Conservation (phyloP, 805 yeast genomes). For the Kluyveromyces aestuarii region DNA sequence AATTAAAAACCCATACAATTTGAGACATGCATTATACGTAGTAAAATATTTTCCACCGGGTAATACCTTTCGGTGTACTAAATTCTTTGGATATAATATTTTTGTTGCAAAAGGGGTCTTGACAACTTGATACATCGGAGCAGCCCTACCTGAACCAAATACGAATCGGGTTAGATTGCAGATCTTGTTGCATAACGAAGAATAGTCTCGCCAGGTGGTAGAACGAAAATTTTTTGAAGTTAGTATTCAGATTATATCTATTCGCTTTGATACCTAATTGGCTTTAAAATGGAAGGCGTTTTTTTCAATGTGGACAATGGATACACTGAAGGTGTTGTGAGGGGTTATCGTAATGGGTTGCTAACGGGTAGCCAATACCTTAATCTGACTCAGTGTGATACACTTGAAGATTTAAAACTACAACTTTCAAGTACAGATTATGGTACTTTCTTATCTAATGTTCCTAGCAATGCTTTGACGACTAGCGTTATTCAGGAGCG, state of each 20-base stretch:
- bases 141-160: no score
- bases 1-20: no score
- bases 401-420: constrained; percentile 84
- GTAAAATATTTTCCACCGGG: background rate
- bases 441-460: constrained; percentile 79
- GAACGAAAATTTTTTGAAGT: background rate
- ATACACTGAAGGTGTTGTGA: constrained; percentile 85
- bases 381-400: constrained; percentile 92
- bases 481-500: constrained; percentile 80
- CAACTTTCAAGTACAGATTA: constrained; percentile 95
- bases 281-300: constrained; percentile 71
- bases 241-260: no score
- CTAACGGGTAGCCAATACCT: constrained; percentile 71
- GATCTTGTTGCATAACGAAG: no score
- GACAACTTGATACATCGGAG: no score
- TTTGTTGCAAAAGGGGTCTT: background rate
- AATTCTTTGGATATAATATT: background rate
- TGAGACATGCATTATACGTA: no score
- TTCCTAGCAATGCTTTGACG: constrained; percentile 65
- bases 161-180: no score
- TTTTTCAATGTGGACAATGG: constrained; percentile 87
- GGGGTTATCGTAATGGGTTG: constrained; percentile 87
- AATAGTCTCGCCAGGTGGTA: no score
- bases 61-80: background rate
- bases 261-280: background rate